Evolutionary conservation across 2,329 filamentous ascomycete species (phyloP), one percentile per base, ranked within the genome.

Genomic region (Epichloe typhina): DNA sequence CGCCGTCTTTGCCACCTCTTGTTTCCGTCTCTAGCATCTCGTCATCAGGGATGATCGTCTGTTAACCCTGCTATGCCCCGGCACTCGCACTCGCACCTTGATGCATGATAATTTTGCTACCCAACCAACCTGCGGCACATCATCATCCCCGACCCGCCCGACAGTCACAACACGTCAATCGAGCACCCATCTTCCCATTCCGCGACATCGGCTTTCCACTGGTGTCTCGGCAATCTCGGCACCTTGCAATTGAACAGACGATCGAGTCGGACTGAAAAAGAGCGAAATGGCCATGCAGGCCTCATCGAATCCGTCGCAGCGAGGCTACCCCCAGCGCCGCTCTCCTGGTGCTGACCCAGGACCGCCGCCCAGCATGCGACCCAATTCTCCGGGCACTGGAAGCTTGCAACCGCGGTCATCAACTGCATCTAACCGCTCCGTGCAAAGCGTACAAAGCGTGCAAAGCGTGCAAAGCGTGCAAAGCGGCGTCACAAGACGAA

Each of bases 361-460:
- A 49, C 77, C 74, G 59, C 74, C 79, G 47, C 72, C 76, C 51
- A 76, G 70, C 64, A 69, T 79, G 50, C 74, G 79, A 51, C 70
- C 77, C 46, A 82, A 80, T 61, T 84, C 82, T 48, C 82, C 83
- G 36, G 75, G 73, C 58, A 71, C 80, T 36, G 73, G 72, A 56
- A 71, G 79, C 56, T 21, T 47, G 21, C 81, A 80, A 56, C 71
- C 79, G 53, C 80, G 84, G 53, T 73, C 76, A 33, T 86, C 84
- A 8, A 81, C 79, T 44, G 76, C 80, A 35, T 89, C 85, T 45
- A 79, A 83, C 52, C 80, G 82, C 62, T 81, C 83, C 26, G 65
- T 65, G n/a, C 70, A 72, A 55, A 56, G 17, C 17, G 17, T 19
- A 17, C 17, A 17, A 2, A 17, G 17, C 17, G 17, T 19, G n/a